Percentiles rank a stretch among this genome's conserved stretches.
Conservation (phyloP, 2,329 filamentous ascomycete genomes). For the Fusarium floridanum region DNA sequence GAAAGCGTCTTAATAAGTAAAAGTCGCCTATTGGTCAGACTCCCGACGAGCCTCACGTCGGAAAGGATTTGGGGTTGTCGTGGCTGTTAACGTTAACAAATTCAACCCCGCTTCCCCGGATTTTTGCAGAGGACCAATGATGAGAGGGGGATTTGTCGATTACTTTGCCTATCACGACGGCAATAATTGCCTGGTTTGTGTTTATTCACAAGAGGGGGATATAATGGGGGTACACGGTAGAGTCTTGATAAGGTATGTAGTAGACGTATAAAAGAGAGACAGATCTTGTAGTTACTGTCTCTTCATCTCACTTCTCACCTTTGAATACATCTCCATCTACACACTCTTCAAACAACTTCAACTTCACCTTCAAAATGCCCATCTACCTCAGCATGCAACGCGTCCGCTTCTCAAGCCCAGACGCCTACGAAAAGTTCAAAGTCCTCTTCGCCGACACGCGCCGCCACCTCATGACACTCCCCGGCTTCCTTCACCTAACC, state of each 20-base stretch:
- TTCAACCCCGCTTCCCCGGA: not conserved
- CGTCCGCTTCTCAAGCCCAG: slow-evolving; percentile 29
- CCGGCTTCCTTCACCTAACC: slow-evolving; percentile 19
- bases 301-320: not conserved
- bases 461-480: slow-evolving; percentile 26
- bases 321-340: not conserved
- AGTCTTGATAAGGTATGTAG: not conserved
- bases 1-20: not conserved
- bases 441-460: slow-evolving; percentile 30
- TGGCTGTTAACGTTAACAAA: not conserved
- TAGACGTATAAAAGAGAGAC: not conserved
- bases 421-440: slow-evolving; percentile 30
- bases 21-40: not conserved
- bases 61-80: not conserved
- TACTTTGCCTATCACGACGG: not conserved
- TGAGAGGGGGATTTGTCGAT: not conserved
- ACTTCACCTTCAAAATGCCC: not conserved
- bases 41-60: not conserved
- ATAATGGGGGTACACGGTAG: too few relatives aligned
- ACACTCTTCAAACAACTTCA: not conserved
- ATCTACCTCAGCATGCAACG: slow-evolving; percentile 26
- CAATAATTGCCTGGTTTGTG: slow-evolving; percentile 1
- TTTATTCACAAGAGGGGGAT: not conserved
- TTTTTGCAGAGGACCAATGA: not conserved
- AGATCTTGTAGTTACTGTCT: not conserved